Evolutionary conservation across 768 basidiomycete genomes (phyloP), one percentile per base, ranked within the genome.

Genomic region (Pisolithus albus): DNA sequence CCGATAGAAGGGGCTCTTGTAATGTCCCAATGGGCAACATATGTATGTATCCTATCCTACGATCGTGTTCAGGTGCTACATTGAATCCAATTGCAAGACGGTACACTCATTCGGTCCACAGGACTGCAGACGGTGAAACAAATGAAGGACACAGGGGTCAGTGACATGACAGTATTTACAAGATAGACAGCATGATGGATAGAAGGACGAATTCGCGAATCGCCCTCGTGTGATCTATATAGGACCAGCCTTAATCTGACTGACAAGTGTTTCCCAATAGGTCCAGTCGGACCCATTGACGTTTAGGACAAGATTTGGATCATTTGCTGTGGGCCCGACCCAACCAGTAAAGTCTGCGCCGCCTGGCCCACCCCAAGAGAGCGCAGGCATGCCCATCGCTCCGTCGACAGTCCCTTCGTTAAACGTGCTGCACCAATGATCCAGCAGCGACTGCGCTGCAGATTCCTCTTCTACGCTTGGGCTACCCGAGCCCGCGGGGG

Each of bases 371-470:
- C 77, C 77, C 85, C 84, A 86, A 7, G 82, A 76, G 55, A 81
- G 61, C 5, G 71, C 66, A 39, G 71, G 72, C 46, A 72, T 73
- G 26, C 75, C 73, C 19, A 72, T 70, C 3, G 74, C 64, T 19
- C 75, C 70, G 57, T 85, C 82, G 2, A 80, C 58, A 2, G 78
- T 75, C 10, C 82, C 77, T 52, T 83, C 85, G 61, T 80, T 86
- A 56, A 89, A 79, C n/a, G 83, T 82, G 55, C 83, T 84, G 61
- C 82, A 86, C 89, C 90, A 92, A 55, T 90, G 85, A 64, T 92
- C 88, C 44, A 92, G 71, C 50, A 92, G 64, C 10, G 79, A 79
- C 61, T 92, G 89, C 4, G 88, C 88, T 7, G 84, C 73, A 23
- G 78, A 81, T 61, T 89, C 83, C 9, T 86, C 88, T 44, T 90